Base-by-base conservation (phyloP, 306 rosid species). In the Phaseolus lunatus region DNA sequence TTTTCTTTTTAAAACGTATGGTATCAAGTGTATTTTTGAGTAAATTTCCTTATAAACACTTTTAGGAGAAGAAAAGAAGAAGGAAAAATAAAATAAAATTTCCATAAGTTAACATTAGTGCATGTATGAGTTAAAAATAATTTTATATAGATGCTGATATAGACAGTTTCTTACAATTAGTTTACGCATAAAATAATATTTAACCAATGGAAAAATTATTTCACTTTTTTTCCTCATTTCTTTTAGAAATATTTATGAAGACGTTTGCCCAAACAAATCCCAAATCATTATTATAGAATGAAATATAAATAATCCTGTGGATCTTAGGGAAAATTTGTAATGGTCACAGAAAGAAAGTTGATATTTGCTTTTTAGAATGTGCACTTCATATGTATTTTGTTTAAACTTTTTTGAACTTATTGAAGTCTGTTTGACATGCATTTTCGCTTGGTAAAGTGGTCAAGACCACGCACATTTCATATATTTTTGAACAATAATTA, bases 401-500 rank as follows among this genome's bases (percentile, higher is more conserved):
- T 78, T 29, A 10, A 62, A 69, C 23, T 62, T 79, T 50, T 43
- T 59, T 45, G 29, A 62, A 64, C 54, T 53, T 16, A 29, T 65
- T 73, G 77, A 73, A 73, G 44, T 26, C 45, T 61, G 27, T 74
- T 62, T 61, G 27, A 63, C 70, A 70, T 63, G 54, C 64, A 50
- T 26, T 63, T 64, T 77, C 61, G 52, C 61, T 39, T 22, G 67
- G 37, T 48, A 73, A 82, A 53, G 15, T 39, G 18, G 67, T 4
- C 31, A 23, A 31, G 20, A 41, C 10, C 43, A 41, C 52, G 33
- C n/a, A 13, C 45, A 67, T 59, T 67, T 81, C n/a, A 52, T 67
- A 10, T 47, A 48, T 39, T 53, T 48, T n/a, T 41, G 43, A 27
- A 47, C 75, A 47, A 23, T 20, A 26, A 18, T 52, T 6, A 47